Percentiles rank a stretch among this genome's conserved stretches.
Evolutionary conservation across 305 asterid genomes (phyloP).

Genomic region (Fraxinus albicans): DNA sequence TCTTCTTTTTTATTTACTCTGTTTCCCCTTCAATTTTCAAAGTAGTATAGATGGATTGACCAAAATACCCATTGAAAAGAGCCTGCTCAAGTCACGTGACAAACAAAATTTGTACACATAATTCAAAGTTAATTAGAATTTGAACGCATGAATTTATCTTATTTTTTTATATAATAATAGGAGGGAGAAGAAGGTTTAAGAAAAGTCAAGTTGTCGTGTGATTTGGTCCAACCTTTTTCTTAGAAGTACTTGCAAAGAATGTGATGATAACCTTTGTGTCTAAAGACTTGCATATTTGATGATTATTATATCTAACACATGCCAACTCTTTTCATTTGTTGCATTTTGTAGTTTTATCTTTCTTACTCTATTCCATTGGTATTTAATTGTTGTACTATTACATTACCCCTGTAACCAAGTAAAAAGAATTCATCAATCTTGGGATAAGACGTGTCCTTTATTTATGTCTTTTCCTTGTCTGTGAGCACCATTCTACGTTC

Average conservation of each 20-base stretch:
- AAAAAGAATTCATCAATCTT: no score
- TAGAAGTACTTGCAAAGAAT: background rate
- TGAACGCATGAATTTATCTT: background rate
- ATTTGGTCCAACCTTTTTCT: background rate
- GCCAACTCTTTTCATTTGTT: background rate
- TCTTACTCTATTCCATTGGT: no score
- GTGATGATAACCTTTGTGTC: background rate
- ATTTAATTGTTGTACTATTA: no score
- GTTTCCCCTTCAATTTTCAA: background rate
- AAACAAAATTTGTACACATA: background rate
- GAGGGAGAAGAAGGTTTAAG: background rate
- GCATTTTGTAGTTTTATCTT: no score
- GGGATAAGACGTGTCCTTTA: no score
- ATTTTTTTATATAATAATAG: background rate
- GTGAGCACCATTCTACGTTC: no score
- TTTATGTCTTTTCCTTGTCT: no score
- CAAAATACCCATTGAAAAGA: background rate
- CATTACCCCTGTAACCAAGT: no score
- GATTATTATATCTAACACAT: background rate
- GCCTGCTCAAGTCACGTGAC: background rate
- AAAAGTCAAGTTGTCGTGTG: background rate
- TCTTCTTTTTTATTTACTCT: background rate
- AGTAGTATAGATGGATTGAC: background rate
- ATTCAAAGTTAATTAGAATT: background rate
- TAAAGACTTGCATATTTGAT: background rate